A percentile compares a stretch with the other conserved stretches of the same genome.
These are phyloP conservation scores for Lasiosphaeriaceae sp. DNA, from an alignment of 495 filamentous ascomycete genomes.

Conservation along the genomic window DNA sequence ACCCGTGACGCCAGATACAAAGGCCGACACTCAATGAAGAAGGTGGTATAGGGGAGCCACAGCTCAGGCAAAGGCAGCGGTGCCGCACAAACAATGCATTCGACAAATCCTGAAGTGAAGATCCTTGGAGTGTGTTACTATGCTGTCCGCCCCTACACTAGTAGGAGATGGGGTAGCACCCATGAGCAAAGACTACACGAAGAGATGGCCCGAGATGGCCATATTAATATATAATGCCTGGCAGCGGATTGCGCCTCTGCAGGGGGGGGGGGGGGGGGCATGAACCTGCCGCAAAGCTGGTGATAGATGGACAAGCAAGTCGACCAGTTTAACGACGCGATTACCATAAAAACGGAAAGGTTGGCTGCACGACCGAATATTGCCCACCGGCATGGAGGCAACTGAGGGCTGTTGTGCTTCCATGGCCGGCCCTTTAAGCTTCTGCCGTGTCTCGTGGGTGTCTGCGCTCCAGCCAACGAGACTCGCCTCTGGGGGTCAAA, in stretches of 20 bases:
- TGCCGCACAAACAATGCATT: not conserved
- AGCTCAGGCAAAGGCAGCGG: not conserved
- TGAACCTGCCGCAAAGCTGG: no score
- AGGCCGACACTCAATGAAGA: not conserved
- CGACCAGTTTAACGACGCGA: not conserved
- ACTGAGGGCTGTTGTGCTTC: conserved; percentile 1
- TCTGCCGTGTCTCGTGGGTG: not conserved
- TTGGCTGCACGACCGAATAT: conserved; percentile 13
- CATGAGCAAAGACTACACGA: no score
- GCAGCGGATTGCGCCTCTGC: no score
- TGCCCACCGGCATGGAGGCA: conserved; percentile 7
- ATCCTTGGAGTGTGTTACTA: no score
- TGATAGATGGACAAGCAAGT: no score
- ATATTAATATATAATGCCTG: no score
- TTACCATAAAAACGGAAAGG: not conserved
- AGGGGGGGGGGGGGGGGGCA: no score
- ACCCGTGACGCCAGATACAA: not conserved
- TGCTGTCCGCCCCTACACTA: no score
- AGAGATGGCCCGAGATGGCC: no score
- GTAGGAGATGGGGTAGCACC: no score
- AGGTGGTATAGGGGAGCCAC: not conserved
- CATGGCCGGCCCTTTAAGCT: conserved; percentile 8
- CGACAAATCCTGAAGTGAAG: not conserved
- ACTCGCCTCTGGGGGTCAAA: not conserved
- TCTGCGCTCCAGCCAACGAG: not conserved